These are phyloP conservation scores for Phytophthora uliginosa DNA, from an alignment of 352 stramenopile genomes.

Conservation along the genomic window DNA sequence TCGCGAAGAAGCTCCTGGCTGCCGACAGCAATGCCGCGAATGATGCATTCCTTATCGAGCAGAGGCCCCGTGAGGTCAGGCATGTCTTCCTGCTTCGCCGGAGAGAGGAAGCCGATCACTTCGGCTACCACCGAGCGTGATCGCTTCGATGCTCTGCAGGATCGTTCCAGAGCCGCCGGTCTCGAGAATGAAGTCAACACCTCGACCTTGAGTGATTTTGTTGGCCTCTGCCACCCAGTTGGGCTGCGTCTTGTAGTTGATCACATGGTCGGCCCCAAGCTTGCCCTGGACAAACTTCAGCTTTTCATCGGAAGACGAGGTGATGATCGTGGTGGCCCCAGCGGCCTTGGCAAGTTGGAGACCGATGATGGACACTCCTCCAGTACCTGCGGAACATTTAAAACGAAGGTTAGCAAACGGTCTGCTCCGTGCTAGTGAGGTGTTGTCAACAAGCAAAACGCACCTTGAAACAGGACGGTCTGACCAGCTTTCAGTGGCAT, in stretches of 20 bases:
- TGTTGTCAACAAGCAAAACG: not conserved
- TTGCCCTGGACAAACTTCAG: conserved; percentile 17
- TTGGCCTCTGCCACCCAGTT: conserved; percentile 8
- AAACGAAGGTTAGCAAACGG: not conserved
- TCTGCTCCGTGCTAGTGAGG: not conserved
- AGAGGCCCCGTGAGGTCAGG: conserved; percentile 3
- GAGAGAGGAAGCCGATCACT: conserved; percentile 8
- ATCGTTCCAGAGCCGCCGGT: conserved; percentile 9
- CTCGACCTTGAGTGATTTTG: not conserved
- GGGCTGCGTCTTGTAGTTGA: conserved; percentile 13
- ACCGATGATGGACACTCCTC: conserved; percentile 13
- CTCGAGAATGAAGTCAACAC: conserved; percentile 12
- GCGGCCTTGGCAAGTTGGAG: conserved; percentile 21
- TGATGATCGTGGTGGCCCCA: conserved; percentile 18
- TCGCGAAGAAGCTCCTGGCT: conserved; percentile 1
- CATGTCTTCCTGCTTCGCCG: conserved; percentile 10
- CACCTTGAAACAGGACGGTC: conserved; percentile 10
- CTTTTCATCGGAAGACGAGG: conserved; percentile 10
- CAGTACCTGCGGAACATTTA: conserved; percentile 4
- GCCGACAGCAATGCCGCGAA: conserved; percentile 9
- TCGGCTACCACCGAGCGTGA: not conserved
- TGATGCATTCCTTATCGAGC: conserved; percentile 4
- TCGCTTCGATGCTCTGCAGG: conserved; percentile 7
- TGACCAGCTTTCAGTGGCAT: conserved; percentile 6
- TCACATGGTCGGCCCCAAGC: conserved; percentile 10